These are phyloP conservation scores for Trichoderma sp. DNA, from an alignment of 2,329 filamentous ascomycete genomes.

Conservation along the genomic window DNA sequence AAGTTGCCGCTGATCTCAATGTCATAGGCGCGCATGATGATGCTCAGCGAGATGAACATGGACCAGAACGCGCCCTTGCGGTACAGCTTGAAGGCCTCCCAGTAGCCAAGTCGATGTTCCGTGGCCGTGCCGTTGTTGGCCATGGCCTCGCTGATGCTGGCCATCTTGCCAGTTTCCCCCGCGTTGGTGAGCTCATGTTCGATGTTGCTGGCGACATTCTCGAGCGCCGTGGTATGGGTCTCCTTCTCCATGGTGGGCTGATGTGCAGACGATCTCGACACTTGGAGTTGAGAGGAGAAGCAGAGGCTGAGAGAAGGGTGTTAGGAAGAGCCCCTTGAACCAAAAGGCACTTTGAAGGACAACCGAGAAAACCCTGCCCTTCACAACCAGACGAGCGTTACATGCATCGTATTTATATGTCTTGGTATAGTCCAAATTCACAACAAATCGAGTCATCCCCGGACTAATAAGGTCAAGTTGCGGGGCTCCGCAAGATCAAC, in stretches of 20 bases:
- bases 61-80: slow-evolving; percentile 38
- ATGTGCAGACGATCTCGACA: neutral
- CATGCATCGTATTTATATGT: slow-evolving; percentile 13
- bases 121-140: slow-evolving; percentile 4
- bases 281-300: neutral
- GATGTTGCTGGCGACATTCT: slow-evolving; percentile 16
- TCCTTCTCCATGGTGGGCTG: slow-evolving; percentile 14
- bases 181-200: slow-evolving; percentile 15
- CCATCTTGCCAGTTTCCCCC: slow-evolving; percentile 10
- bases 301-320: neutral
- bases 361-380: neutral
- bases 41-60: slow-evolving; percentile 34
- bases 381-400: neutral
- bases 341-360: neutral
- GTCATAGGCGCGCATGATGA: slow-evolving; percentile 44
- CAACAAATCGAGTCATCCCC: neutral
- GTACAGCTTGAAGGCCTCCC: slow-evolving; percentile 31
- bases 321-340: neutral
- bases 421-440: neutral
- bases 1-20: slow-evolving; percentile 37
- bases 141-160: slow-evolving; percentile 15
- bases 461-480: slow-evolving; percentile 10
- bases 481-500: slow-evolving; percentile 14
- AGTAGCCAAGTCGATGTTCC: slow-evolving; percentile 2
- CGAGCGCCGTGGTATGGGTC: neutral